phyloP scores from a whole-genome alignment of 2,329 filamentous ascomycete species.

The Corynespora cassiicola region DNA sequence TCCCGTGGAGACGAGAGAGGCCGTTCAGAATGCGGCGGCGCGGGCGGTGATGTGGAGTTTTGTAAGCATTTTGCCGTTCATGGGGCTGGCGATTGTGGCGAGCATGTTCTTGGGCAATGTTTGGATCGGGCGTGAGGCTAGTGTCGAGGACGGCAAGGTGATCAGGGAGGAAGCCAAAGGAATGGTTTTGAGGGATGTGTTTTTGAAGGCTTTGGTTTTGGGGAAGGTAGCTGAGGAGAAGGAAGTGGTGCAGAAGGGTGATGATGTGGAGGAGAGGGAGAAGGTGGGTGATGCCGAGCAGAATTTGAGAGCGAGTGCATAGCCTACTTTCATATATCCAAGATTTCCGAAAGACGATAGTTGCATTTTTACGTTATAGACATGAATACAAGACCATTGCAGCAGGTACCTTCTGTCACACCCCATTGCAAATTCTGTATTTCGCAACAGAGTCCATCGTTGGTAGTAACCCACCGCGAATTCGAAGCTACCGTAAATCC shows the following conservation, averaged over 20 bases:
- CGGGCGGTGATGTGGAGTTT: conserved; percentile 71
- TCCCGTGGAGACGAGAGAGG: conserved; percentile 41
- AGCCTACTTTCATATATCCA: no score
- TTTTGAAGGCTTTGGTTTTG: conserved; percentile 22
- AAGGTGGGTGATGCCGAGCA: no score
- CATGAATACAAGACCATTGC: no score
- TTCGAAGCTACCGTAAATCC: no score
- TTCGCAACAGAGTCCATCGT: no score
- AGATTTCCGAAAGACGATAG: no score
- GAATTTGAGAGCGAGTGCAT: no score
- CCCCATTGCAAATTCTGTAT: no score
- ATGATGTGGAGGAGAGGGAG: no score
- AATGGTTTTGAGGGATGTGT: conserved; percentile 25
- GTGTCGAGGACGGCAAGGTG: conserved; percentile 30
- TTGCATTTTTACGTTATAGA: no score
- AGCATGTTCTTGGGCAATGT: conserved; percentile 59
- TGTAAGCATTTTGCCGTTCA: conserved; percentile 66
- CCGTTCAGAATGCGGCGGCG: conserved; percentile 53
- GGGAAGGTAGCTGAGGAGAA: conserved; percentile 3
- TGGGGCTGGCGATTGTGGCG: conserved; percentile 56
- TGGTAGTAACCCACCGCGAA: no score
- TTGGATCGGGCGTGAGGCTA: conserved; percentile 51
- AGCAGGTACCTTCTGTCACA: no score
- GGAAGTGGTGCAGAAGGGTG: neutral
- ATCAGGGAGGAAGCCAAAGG: conserved; percentile 20